phyloP scores from a whole-genome alignment of 2,329 filamentous ascomycete genomes.

The Aspergillus unguis region DNA sequence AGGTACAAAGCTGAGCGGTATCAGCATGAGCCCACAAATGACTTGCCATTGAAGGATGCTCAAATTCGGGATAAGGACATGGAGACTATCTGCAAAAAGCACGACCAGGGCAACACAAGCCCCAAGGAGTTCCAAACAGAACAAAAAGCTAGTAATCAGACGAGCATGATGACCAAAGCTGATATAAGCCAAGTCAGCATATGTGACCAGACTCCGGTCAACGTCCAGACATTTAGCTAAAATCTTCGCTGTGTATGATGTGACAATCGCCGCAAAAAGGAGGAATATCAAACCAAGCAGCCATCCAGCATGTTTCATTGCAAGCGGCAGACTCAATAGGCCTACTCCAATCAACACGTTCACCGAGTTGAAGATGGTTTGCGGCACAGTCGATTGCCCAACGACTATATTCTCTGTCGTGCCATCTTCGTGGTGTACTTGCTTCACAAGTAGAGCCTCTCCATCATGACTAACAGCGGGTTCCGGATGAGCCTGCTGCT shows the following conservation, averaged over 20 bases:
- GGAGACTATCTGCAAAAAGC: constrained; percentile 87
- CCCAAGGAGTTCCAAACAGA: constrained; percentile 81
- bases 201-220: constrained; percentile 82
- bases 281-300: constrained; percentile 75
- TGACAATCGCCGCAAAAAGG: constrained; percentile 68
- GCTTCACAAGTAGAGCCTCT: constrained; percentile 79
- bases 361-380: constrained; percentile 95
- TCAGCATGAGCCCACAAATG: constrained; percentile 71
- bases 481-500: constrained; percentile 47
- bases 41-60: constrained; percentile 77
- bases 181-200: constrained; percentile 88
- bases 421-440: constrained; percentile 79
- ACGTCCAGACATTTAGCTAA: constrained; percentile 85
- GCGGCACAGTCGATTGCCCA: constrained; percentile 90
- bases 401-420: constrained; percentile 80
- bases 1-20: constrained; percentile 81
- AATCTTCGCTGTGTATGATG: constrained; percentile 80
- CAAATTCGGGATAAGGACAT: constrained; percentile 70
- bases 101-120: constrained; percentile 87
- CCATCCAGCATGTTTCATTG: constrained; percentile 85
- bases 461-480: constrained; percentile 56
- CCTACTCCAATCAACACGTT: constrained; percentile 91
- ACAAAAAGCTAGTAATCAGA: constrained; percentile 77
- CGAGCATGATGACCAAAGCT: constrained; percentile 82
- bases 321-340: constrained; percentile 81